These are phyloP conservation scores for Papiliotrema fonsecae DNA, from an alignment of 1,284 basidiomycete species.

Conservation along the genomic window DNA sequence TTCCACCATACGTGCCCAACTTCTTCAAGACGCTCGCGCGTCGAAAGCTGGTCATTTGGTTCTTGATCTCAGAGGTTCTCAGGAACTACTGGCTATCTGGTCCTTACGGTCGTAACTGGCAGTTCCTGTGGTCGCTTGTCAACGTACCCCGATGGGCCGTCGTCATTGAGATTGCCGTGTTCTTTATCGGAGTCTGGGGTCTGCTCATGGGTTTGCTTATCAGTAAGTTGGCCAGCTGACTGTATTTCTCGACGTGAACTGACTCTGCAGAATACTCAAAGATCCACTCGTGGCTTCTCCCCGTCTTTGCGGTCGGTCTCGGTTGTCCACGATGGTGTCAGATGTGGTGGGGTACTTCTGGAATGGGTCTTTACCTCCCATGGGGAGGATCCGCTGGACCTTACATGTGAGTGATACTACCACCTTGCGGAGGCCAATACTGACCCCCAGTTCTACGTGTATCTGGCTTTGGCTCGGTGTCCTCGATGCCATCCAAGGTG, in stretches of 20 bases:
- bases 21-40: conserved; percentile 82
- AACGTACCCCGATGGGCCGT: conserved; percentile 73
- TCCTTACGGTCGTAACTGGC: conserved; percentile 80
- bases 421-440: background rate
- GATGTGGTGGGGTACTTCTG: conserved; percentile 51
- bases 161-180: conserved; percentile 67
- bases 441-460: conserved; percentile 56
- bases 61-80: conserved; percentile 79
- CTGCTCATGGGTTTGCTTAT: conserved; percentile 68
- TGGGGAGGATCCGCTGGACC: conserved; percentile 81
- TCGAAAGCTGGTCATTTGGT: conserved; percentile 85
- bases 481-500: conserved; percentile 84
- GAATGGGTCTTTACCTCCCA: conserved; percentile 67
- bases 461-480: conserved; percentile 93
- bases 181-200: conserved; percentile 84
- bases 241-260: background rate
- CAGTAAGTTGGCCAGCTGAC: conserved; percentile 30
- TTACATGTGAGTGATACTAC: conserved; percentile 55
- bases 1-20: conserved; percentile 86
- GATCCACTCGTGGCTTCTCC: conserved; percentile 86
- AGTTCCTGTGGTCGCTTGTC: conserved; percentile 80
- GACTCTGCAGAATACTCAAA: conserved; percentile 63
- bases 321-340: conserved; percentile 91
- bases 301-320: conserved; percentile 87
- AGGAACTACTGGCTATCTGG: conserved; percentile 91